These are phyloP conservation scores for Kuraishia borneana DNA, from an alignment of 805 yeast genomes.

Conservation along the genomic window DNA sequence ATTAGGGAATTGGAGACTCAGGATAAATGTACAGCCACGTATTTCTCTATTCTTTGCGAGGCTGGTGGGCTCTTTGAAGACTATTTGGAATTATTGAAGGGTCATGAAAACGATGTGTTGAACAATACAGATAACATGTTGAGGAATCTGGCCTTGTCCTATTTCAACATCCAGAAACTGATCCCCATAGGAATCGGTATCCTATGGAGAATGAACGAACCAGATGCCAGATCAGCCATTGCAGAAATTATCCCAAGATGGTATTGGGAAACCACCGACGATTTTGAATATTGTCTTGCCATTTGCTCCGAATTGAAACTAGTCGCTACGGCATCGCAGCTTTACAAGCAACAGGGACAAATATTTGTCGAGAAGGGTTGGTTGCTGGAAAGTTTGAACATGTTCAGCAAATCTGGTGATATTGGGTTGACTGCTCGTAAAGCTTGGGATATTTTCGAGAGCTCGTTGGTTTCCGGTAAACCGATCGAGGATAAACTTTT, in stretches of 20 bases:
- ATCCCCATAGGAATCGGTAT: constrained; percentile 67
- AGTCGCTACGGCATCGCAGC: constrained; percentile 41
- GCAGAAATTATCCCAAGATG: constrained; percentile 50
- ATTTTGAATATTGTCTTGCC: constrained; percentile 68
- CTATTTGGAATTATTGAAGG: constrained; percentile 13
- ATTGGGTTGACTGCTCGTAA: constrained; percentile 34
- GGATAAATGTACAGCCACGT: constrained; percentile 55
- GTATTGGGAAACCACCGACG: constrained; percentile 57
- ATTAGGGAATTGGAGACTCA: constrained; percentile 47
- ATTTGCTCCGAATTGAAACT: constrained; percentile 59
- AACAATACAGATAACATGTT: constrained; percentile 22
- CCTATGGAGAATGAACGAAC: constrained; percentile 34
- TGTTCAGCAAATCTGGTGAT: constrained; percentile 56
- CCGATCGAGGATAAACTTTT: constrained; percentile 43
- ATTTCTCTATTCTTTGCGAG: constrained; percentile 49
- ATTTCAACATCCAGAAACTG: constrained; percentile 37
- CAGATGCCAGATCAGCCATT: constrained; percentile 31
- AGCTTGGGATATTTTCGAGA: constrained; percentile 55
- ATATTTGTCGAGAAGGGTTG: constrained; percentile 13
- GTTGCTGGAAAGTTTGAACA: constrained; percentile 49
- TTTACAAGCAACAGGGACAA: constrained; percentile 43
- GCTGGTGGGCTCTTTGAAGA: constrained; percentile 46
- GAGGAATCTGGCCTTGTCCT: constrained; percentile 42
- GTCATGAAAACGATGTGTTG: constrained; percentile 1
- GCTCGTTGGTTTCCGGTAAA: constrained; percentile 37